Base-by-base conservation (phyloP, 768 basidiomycete genomes). In the Gymnopilus junonius region DNA sequence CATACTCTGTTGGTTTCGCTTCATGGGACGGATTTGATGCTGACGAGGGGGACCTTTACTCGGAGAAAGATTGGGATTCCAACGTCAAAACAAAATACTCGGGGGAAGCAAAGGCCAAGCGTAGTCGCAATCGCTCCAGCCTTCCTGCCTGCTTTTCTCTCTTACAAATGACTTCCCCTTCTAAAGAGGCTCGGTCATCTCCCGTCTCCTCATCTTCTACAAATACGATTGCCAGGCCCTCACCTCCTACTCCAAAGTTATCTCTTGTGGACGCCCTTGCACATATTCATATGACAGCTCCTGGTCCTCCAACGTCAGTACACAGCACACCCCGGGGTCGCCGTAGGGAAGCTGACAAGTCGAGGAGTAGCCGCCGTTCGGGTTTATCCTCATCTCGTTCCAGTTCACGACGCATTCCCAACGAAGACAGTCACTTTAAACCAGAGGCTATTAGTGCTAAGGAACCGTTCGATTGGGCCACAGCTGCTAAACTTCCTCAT, bases 71-170 rank as follows among this genome's bases (percentile, higher is more conserved):
- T 58, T 69, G 65, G 65, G 67, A 64, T 39, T 66, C 63, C 43
- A 61, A 63, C 25, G 55, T 50, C 69, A 67, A 64, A 59, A 68
- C 39, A 74, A 71, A 64, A 68, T 50, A 63, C 43, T 31, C 71
- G 67, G 58, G 45, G 32, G 65, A 74, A 68, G 64, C 77, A 65
- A 82, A 78, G 72, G 57, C 80, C 59, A 85, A 80, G 76, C 82
- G 79, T 62, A 80, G 75, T 68, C 87, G 85, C 69, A 90, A 87
- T 73, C 89, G 91, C 72, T 86, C 87, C 46, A 89, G 87, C 72
- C 83, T 93, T 29, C 91, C 91, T 21, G 85, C 89, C 20, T 91
- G 87, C 75, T 93, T 93, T 73, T 91, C 89, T 50, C 80, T 91
- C 61, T 82, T 93, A 39, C 85, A 87, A 71, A 77, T 87, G 67